Conservation (phyloP, 441 rosid species). For the Biscutella laevigata region DNA sequence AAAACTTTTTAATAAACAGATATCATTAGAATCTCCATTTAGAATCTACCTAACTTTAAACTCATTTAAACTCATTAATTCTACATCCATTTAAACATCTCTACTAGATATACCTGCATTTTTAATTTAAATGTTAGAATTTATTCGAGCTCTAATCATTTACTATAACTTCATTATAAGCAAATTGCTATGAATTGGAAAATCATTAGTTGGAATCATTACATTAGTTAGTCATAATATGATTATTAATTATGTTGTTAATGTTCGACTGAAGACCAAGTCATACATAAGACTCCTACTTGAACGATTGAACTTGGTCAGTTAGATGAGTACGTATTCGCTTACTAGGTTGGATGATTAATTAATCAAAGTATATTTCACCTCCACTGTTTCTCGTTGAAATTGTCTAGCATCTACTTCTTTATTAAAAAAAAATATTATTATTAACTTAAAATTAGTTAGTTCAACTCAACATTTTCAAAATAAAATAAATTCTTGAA, state of each 20-base stretch:
- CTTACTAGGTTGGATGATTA: constrained; percentile 9
- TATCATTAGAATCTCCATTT: too few relatives aligned
- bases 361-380: constrained; percentile 8
- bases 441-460: too few relatives aligned
- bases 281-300: constrained; percentile 18
- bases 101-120: too few relatives aligned
- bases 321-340: not conserved
- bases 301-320: constrained; percentile 20
- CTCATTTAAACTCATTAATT: too few relatives aligned
- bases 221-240: not conserved
- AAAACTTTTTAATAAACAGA: too few relatives aligned
- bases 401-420: not conserved
- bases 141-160: too few relatives aligned
- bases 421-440: too few relatives aligned
- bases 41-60: too few relatives aligned
- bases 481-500: too few relatives aligned
- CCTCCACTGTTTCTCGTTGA: constrained; percentile 9
- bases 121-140: too few relatives aligned
- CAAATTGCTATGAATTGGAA: not conserved
- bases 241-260: not conserved
- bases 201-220: constrained; percentile 1
- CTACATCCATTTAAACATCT: too few relatives aligned
- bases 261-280: constrained; percentile 16
- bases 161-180: not conserved
- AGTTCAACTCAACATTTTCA: too few relatives aligned